Evolutionary conservation across 179 eudicot species (phyloP), one percentile per base, ranked within the genome.

Genomic region (Drosera spatulata): DNA sequence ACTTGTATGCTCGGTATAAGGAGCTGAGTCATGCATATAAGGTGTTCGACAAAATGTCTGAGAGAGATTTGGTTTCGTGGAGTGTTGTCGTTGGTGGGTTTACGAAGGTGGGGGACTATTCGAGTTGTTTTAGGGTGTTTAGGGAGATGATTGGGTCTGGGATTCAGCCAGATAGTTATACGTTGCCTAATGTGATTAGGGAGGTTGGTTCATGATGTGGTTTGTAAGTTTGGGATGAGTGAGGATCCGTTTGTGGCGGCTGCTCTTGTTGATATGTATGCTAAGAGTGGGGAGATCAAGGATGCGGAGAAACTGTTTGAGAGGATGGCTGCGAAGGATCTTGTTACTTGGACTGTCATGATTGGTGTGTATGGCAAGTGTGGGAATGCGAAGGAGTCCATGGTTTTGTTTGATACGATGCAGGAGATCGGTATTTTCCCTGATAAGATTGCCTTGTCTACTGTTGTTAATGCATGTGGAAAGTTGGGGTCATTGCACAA

Each of bases 281-380:
- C 76, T 2, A 82, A 77, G 54, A 71, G 78, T 53, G 55, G 61
- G 48, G 80, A 56, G 4, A 63, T 74, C 61, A 70, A 67, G 7
- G 77, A 79, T n/a, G 79, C 87, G 0, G 39, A 45, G 48, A 58
- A 60, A 33, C 15, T 79, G 75, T 82, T 82, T 39, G 82, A 79
- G 60, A 69, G 40, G 66, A 77, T 82, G 84, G 65, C 59, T 2
- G 55, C 43, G 45, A 78, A 78, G 64, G 83, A 81, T 55, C 70
- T 79, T 53, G 77, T 74, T 6, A 81, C 70, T 71, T 81, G 86
- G 81, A 78, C 86, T 10, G 79, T 73, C 46, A 76, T 79, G 86
- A 76, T 79, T 43, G 77, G 86, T 53, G 81, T 75, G 4, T 71
- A 50, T 65, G 73, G 77, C 12, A 76, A 74, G 50, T 66, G 65